A percentile compares a stretch with the other conserved stretches of the same genome.
Evolutionary conservation across 2,329 filamentous ascomycete species (phyloP).

Genomic region (Colletotrichum tanaceti): DNA sequence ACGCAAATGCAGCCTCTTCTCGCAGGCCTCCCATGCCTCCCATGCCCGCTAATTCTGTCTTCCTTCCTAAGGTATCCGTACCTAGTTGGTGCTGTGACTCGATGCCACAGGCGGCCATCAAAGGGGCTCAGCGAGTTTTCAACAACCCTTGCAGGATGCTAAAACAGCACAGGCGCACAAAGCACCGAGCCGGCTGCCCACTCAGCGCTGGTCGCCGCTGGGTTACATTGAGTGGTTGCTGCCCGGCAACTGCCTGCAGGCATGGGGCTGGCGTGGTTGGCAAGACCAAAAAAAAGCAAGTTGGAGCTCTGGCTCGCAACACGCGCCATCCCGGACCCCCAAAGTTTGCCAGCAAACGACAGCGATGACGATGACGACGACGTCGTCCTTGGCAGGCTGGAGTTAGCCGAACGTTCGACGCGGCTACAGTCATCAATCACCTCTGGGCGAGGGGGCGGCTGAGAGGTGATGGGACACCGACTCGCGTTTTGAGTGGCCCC

Average conservation of each 20-base stretch:
- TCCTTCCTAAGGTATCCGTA: too few relatives aligned
- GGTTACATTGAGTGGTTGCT: background rate
- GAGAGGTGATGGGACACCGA: slow-evolving; percentile 10
- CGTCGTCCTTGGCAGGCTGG: slow-evolving; percentile 9
- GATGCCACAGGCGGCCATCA: too few relatives aligned
- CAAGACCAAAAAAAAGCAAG: slow-evolving; percentile 8
- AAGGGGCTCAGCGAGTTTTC: background rate
- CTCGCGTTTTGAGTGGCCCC: slow-evolving; percentile 8
- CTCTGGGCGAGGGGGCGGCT: too few relatives aligned
- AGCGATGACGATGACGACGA: slow-evolving; percentile 3
- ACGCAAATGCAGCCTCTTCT: background rate
- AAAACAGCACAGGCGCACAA: background rate
- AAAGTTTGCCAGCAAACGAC: background rate
- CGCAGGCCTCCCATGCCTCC: slow-evolving; percentile 17
- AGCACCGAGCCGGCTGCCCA: background rate
- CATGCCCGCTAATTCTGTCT: background rate
- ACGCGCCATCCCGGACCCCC: background rate
- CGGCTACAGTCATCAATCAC: background rate
- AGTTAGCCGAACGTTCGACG: background rate
- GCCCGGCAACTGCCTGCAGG: slow-evolving; percentile 5
- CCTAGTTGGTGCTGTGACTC: background rate
- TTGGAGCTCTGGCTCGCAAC: slow-evolving; percentile 10
- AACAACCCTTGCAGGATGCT: background rate
- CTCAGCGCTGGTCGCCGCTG: too few relatives aligned
- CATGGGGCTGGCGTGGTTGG: slow-evolving; percentile 1